Base-by-base conservation (phyloP, 345 rosid species). In the Cochlearia excelsa region DNA sequence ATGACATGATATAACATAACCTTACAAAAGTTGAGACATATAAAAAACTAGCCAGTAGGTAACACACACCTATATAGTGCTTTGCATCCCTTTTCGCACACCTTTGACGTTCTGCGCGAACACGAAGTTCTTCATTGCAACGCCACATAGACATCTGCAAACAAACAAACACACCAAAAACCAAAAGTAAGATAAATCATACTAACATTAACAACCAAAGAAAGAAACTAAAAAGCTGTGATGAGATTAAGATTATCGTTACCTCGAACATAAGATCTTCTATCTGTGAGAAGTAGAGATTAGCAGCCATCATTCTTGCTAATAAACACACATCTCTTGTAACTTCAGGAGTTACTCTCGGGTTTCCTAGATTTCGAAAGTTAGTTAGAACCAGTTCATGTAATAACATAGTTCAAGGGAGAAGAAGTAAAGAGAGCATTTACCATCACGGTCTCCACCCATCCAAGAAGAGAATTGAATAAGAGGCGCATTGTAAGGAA, bases 261-360 rank as follows among this genome's bases (percentile, higher is more conserved):
- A 93, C 99, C 97, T 93, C 97, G 37, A 93, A 89, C 99, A 93
- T 89, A 49, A 93, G 93, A 71, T 89, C 99, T 80, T 93, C 99
- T 10, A 93, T 93, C 71, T 89, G 99, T 42, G 97, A 89, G 65
- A 80, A 93, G 81, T 93, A 93, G 65, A 93, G 61, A 78, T 93
- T 93, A 62, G 95, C 99, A 28, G 99, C 99, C 99, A 89, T 93
- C 99, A 93, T 84, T 80, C 99, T 83, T 16, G 99, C 95, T 63
- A 93, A 67, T 46, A 93, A 83, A 78, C 99, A 93, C 10, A 93
- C 97, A 69, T 93, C 99, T 76, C 99, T 85, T 7, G 97, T 93
- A 44, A 93, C 97, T 67, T 93, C 99, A 68, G 99, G 95, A 62
- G 97, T 93, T 68, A 93, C 99, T 69, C 97, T 68, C n/a, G 99